Evolutionary conservation across 768 basidiomycete species (phyloP), one percentile per base, ranked within the genome.

Genomic region (Boletus subcaerulescens): DNA sequence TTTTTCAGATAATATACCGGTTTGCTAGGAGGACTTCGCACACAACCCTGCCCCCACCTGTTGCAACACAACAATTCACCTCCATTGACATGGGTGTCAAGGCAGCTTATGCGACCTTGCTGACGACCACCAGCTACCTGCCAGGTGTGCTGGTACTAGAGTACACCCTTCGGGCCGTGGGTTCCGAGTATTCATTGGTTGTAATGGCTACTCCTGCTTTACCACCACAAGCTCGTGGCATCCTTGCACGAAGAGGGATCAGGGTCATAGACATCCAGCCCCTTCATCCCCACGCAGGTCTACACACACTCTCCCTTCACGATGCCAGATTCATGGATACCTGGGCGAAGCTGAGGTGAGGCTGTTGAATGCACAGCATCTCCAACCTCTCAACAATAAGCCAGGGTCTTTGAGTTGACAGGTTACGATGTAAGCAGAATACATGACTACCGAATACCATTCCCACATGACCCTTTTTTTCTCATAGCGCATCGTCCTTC

Each of bases 21-120:
- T 29, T 29, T 8, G 29, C 29, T 29, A 10, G 29, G 29, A 5
- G 29, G 29, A 29, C 29, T 29, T 29, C 29, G 29, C 29, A 29
- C 29, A 29, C 29, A 29, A 29, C 29, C 29, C 29, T 29, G 8
- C 29, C 8, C 29, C 29, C 29, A 26, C 26, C 26, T 26, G 26
- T 26, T 26, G 26, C 26, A 10, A 29, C 29, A 2, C 29, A 29
- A 29, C 29, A 29, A 29, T 29, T 29, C 29, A 9, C 8, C 8
- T 29, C 29, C 29, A 29, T 29, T 29, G 29, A 29, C 9, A 29
- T 76, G 78, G 60, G 52, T 32, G 56, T 58, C 52, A 77, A 74
- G 40, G 77, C 72, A 49, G 90, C 86, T 14, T 97, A 84, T 75
- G 85, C 81, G 31, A 92, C 91, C 15, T 75, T 96, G 52, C 76